Percentiles rank a stretch among this genome's conserved stretches.
These are phyloP conservation scores for Crithidia bombi DNA, from an alignment of 208 protist species.

Conservation along the genomic window DNA sequence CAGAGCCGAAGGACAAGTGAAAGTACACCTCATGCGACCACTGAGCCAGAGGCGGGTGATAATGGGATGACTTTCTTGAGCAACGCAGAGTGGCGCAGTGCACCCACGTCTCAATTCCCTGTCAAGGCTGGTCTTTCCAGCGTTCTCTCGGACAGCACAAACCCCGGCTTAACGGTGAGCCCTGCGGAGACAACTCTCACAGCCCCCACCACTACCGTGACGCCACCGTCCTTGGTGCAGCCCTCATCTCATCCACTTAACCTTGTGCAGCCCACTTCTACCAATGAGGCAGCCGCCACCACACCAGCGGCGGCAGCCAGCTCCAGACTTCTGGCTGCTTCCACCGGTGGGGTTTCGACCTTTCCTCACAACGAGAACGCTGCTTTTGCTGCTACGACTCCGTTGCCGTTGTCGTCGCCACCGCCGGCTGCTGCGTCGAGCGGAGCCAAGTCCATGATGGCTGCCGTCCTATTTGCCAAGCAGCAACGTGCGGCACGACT, in stretches of 20 bases:
- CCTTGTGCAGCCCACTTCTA: not conserved
- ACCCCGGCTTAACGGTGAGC: slow-evolving; percentile 6
- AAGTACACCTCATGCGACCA: not conserved
- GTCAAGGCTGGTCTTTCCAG: not conserved
- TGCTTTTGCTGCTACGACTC: not conserved
- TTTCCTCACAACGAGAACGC: not conserved
- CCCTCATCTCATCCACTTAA: slow-evolving; percentile 5
- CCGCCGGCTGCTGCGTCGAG: not conserved
- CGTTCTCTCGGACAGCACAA: slow-evolving; percentile 1
- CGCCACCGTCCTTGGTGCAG: not conserved
- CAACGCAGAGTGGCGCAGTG: not conserved
- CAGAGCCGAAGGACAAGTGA: slow-evolving; percentile 2
- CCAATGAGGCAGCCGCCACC: not conserved
- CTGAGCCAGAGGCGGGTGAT: not conserved
- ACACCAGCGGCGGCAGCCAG: not conserved
- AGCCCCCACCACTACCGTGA: not conserved
- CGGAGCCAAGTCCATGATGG: not conserved
- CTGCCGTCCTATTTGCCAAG: slow-evolving; percentile 28
- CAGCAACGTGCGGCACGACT: slow-evolving; percentile 25
- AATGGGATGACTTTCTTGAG: not conserved
- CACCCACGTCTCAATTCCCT: not conserved
- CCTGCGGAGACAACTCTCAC: slow-evolving; percentile 6
- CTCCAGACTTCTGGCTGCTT: not conserved
- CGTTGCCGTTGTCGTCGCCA: not conserved
- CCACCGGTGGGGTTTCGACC: not conserved